Conservation (phyloP, 2,329 filamentous ascomycete genomes). For the Alternaria triticimaculans region DNA sequence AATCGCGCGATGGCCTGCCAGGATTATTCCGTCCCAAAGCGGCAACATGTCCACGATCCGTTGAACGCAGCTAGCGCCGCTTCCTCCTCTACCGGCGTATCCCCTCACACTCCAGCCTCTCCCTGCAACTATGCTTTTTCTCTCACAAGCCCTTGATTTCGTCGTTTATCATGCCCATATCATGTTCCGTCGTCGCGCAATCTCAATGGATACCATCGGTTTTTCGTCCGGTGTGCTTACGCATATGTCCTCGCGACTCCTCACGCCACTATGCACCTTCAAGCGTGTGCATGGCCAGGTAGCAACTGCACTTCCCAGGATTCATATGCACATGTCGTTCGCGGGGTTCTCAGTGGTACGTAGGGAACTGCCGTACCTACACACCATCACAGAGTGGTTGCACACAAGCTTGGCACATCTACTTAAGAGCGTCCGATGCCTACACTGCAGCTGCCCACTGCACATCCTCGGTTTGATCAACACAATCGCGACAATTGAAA, state of each 20-base stretch:
- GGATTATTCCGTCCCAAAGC: conserved; percentile 4
- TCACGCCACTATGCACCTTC: not conserved
- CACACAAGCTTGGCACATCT: not conserved
- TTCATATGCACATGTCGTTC: not conserved
- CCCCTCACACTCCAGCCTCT: not conserved
- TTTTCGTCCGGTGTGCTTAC: not conserved
- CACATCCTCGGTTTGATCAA: not conserved
- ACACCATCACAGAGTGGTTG: not conserved
- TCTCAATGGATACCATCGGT: not conserved
- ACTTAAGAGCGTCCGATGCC: not conserved
- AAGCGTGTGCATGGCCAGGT: not conserved
- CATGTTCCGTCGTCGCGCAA: not conserved
- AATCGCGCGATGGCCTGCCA: conserved; percentile 9
- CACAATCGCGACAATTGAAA: not conserved
- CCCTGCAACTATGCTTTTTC: not conserved
- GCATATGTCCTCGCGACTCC: not conserved
- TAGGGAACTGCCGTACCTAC: not conserved
- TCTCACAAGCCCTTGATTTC: not conserved
- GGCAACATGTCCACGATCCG: conserved; percentile 3
- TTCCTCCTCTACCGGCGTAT: not conserved
- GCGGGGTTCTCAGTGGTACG: not conserved
- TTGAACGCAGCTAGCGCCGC: conserved; percentile 1
- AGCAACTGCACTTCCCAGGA: not conserved
- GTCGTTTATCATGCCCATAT: fast-evolving
- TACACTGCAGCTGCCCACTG: not conserved